phyloP scores from a whole-genome alignment of 441 rosid genomes.

The Arabidopsis lyrata region DNA sequence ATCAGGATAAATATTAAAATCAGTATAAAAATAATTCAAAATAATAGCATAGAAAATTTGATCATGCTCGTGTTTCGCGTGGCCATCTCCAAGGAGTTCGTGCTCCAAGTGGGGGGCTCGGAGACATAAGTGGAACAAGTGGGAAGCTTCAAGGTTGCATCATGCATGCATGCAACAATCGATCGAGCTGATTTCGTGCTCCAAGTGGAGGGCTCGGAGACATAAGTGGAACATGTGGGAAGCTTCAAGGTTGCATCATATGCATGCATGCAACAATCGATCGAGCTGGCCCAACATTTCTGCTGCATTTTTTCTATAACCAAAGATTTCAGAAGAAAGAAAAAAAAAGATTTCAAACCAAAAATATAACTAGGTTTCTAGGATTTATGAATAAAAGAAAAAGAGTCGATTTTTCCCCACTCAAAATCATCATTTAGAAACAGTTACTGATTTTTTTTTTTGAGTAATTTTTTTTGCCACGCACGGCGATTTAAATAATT shows the following conservation, averaged over 20 bases:
- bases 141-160: background rate
- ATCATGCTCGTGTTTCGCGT: conserved; percentile 31
- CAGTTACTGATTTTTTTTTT: too few relatives aligned
- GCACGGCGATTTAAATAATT: background rate
- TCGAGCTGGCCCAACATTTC: background rate
- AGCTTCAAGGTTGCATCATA: background rate
- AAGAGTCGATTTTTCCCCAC: background rate
- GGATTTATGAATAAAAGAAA: background rate
- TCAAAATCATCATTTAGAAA: background rate
- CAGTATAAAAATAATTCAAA: background rate
- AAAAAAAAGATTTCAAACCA: background rate
- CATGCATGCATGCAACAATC: too few relatives aligned
- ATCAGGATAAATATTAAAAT: conserved; percentile 13
- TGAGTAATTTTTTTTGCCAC: too few relatives aligned
- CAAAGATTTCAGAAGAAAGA: background rate
- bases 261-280: background rate
- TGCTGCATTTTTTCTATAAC: background rate
- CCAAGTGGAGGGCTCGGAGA: background rate
- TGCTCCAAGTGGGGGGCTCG: background rate
- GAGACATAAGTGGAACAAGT: background rate
- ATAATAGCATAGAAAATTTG: conserved; percentile 1
- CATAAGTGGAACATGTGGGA: background rate
- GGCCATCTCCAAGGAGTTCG: background rate
- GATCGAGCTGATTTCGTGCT: background rate
- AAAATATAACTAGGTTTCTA: background rate